Base-by-base conservation (phyloP, 2,329 filamentous ascomycete species). In the Paramyrothecium sp. region DNA sequence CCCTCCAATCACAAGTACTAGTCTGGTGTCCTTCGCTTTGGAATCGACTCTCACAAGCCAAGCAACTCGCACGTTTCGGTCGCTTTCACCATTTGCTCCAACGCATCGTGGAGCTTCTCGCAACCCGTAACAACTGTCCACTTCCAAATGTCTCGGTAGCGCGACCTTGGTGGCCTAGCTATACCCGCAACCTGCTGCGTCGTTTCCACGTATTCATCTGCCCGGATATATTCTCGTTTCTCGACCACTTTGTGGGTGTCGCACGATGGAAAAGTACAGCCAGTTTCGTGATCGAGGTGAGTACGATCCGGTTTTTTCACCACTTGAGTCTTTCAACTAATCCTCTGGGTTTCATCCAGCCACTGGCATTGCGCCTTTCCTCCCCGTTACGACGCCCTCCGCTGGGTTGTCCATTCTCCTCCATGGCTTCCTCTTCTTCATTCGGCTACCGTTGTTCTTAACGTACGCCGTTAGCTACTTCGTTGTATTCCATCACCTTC, bases 321-420 rank as follows among this genome's bases (percentile, higher is more conserved):
- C 23, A 46, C 20, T n/a, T 23, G 3, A 50, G 13, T 22, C 7
- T 20, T 13, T 16, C 20, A 12, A 23, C 47, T 16, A 13, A 19
- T n/a, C 19, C 11, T 12, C 23, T n/a, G 7, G 21, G 52, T 63
- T 54, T 62, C 61, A 51, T 59, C 44, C 61, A 98, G 94, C 93
- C 63, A 96, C 95, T 64, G 94, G 95, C 67, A 96, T 99, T 72
- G 91, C 95, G 62, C 95, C 95, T 57, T 99, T 99, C 78, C 88
- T 98, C 60, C 93, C 95, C 17, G 84, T 93, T 56, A 82, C 87
- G 19, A 84, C 89, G 7, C 84, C 87, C 51, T 78, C 86, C 22
- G 83, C 88, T 12, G 75, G 83, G 57, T 71, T 90, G 59, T 85
- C 86, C 62, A 80, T 86, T 17, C 78, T 91, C 19, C 71, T 90